phyloP scores from a whole-genome alignment of 2,329 filamentous ascomycete genomes.

The Hypoxylon sp. region DNA sequence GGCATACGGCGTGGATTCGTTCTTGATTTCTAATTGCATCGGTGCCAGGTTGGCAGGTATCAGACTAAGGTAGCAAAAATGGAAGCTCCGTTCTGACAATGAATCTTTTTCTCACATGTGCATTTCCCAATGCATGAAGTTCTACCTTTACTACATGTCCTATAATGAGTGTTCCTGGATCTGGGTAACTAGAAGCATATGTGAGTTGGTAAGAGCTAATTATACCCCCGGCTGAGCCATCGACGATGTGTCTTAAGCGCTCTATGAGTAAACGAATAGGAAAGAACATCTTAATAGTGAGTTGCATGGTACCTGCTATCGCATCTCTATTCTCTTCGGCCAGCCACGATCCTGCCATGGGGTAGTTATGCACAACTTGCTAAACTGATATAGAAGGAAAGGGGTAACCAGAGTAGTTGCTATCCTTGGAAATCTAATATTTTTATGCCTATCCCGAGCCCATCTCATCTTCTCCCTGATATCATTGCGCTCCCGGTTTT shows the following conservation, averaged over 20 bases:
- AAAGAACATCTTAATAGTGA: neutral
- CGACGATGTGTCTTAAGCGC: neutral
- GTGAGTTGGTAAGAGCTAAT: neutral
- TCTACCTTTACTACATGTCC: neutral
- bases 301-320: neutral
- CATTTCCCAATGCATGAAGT: slow-evolving; percentile 18
- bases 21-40: slow-evolving; percentile 56
- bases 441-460: slow-evolving; percentile 9
- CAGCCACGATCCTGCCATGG: neutral
- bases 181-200: neutral
- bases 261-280: slow-evolving; percentile 7
- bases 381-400: neutral
- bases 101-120: slow-evolving; percentile 15
- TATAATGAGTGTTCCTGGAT: neutral
- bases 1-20: slow-evolving; percentile 55
- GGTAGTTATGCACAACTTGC: slow-evolving; percentile 6
- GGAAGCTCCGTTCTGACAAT: slow-evolving; percentile 52
- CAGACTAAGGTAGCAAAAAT: slow-evolving; percentile 55
- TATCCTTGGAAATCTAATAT: neutral
- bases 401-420: slow-evolving; percentile 6
- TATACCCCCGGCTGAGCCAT: neutral
- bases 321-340: neutral
- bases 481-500: slow-evolving; percentile 42
- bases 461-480: slow-evolving; percentile 21
- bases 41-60: slow-evolving; percentile 56